A percentile compares a stretch with the other conserved stretches of the same genome.
These are phyloP conservation scores for Spizellomyces sp. DNA, from an alignment of 192 early-diverging fungal genomes.

Conservation along the genomic window DNA sequence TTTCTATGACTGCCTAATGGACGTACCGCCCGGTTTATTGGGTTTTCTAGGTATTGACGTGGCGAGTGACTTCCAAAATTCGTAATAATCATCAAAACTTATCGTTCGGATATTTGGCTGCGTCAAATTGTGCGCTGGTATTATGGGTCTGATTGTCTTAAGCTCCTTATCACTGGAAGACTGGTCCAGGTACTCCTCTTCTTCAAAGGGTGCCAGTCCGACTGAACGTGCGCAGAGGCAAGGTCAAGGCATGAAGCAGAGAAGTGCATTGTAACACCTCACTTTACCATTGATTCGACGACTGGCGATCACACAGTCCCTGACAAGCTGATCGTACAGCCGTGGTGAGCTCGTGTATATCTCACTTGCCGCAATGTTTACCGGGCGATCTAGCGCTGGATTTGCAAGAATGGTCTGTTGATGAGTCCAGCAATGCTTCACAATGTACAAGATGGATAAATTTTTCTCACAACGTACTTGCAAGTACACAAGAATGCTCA, in stretches of 20 bases:
- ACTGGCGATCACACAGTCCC: slow-evolving; percentile 55
- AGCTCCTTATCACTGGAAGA: too few relatives aligned
- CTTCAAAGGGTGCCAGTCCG: slow-evolving; percentile 19
- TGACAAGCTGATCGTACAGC: slow-evolving; percentile 52
- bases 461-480: slow-evolving; percentile 36
- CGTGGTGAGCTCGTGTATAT: slow-evolving; percentile 42
- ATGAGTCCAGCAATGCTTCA: neutral
- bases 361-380: slow-evolving; percentile 49
- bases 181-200: slow-evolving; percentile 11
- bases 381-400: slow-evolving; percentile 44
- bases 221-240: neutral
- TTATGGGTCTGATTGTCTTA: too few relatives aligned
- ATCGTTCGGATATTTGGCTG: slow-evolving; percentile 21
- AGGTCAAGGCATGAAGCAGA: neutral
- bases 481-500: slow-evolving; percentile 34
- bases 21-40: neutral
- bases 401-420: slow-evolving; percentile 43
- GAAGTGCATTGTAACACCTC: neutral
- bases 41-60: slow-evolving; percentile 41
- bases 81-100: slow-evolving; percentile 55
- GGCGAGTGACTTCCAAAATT: slow-evolving; percentile 46
- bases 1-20: too few relatives aligned
- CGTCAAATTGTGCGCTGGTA: too few relatives aligned
- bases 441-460: too few relatives aligned
- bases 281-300: slow-evolving; percentile 39